These are phyloP conservation scores for Onygenales sp. DNA, from an alignment of 2,329 filamentous ascomycete species.

Conservation along the genomic window DNA sequence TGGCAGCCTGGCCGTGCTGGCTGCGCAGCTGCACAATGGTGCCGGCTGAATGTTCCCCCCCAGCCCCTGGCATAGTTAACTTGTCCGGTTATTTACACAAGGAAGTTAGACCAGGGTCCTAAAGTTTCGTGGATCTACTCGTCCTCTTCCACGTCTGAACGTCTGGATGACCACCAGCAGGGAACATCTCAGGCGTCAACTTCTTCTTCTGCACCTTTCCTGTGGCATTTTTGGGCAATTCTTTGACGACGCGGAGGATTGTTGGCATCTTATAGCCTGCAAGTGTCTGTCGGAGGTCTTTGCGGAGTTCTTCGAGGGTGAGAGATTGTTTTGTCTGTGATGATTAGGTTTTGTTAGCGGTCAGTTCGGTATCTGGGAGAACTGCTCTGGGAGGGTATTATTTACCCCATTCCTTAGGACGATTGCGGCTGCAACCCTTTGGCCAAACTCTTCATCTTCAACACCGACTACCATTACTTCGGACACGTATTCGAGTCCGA, in stretches of 20 bases:
- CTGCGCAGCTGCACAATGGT: too few relatives aligned
- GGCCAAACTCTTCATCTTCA: constrained; percentile 39
- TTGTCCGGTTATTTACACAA: too few relatives aligned
- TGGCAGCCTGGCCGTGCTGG: too few relatives aligned
- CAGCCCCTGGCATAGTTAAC: too few relatives aligned
- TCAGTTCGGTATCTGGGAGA: not conserved
- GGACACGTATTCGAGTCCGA: constrained; percentile 36
- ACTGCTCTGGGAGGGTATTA: not conserved
- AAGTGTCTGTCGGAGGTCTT: constrained; percentile 35
- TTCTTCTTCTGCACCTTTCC: constrained; percentile 44
- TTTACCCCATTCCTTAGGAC: constrained; percentile 12
- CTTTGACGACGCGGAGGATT: constrained; percentile 34
- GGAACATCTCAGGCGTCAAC: constrained; percentile 30
- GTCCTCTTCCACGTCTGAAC: not conserved
- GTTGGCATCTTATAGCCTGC: constrained; percentile 43
- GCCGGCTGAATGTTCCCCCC: too few relatives aligned
- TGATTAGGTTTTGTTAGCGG: constrained; percentile 1
- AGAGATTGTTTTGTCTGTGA: constrained; percentile 12
- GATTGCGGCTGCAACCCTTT: constrained; percentile 38
- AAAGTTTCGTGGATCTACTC: not conserved
- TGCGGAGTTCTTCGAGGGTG: constrained; percentile 32
- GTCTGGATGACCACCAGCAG: constrained; percentile 8
- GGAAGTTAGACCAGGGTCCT: not conserved
- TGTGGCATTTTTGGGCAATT: constrained; percentile 39
- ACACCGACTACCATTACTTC: constrained; percentile 44